Evolutionary conservation across 169 alveolate species (phyloP).

Genomic region (Perkinsus chesapeaki): DNA sequence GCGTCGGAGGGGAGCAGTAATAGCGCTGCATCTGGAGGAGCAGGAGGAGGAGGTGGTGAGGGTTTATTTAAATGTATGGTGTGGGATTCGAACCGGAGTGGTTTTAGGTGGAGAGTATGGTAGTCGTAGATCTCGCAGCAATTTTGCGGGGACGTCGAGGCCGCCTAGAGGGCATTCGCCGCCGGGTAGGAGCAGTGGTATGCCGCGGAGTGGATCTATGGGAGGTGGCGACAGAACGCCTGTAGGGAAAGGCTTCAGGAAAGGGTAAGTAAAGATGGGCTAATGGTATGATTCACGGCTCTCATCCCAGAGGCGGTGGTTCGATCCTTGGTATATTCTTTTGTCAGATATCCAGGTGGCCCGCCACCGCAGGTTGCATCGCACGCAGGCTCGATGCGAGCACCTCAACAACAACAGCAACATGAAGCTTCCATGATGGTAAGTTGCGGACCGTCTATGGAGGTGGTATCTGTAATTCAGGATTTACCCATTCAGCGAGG

Average conservation of each 20-base stretch:
- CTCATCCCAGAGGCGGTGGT: background rate
- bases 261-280: background rate
- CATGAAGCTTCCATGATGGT: background rate
- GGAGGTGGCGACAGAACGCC: background rate
- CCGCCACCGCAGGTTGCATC: background rate
- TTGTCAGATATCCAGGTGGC: background rate
- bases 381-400: background rate
- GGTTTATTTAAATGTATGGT: background rate
- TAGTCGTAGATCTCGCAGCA: background rate
- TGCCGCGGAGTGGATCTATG: background rate
- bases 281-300: background rate
- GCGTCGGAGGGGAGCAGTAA: background rate
- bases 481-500: background rate
- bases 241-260: background rate
- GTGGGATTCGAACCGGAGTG: background rate
- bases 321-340: background rate
- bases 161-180: background rate
- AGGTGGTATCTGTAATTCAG: background rate
- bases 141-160: background rate
- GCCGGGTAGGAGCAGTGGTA: background rate
- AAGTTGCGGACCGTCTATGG: background rate
- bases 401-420: background rate
- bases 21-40: background rate
- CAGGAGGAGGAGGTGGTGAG: background rate
- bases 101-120: background rate